Conservation (phyloP, 2,329 filamentous ascomycete species). For the Penicillium sp. region DNA sequence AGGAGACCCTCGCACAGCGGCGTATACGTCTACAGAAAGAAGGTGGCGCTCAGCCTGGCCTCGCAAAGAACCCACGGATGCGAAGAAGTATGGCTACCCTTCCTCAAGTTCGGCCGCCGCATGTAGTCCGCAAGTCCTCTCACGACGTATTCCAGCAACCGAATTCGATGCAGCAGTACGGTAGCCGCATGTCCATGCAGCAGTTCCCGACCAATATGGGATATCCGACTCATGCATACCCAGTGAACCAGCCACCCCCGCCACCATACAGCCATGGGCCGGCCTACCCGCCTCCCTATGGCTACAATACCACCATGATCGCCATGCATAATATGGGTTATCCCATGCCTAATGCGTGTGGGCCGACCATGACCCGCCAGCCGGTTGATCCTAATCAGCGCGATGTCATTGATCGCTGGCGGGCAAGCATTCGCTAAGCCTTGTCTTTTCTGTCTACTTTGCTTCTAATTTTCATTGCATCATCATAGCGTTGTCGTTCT, state of each 20-base stretch:
- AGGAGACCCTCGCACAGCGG: conserved; percentile 50
- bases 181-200: conserved; percentile 34
- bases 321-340: conserved; percentile 30
- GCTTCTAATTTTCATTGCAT: conserved; percentile 9
- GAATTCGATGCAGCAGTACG: conserved; percentile 18
- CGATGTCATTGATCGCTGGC: conserved; percentile 62
- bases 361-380: conserved; percentile 30
- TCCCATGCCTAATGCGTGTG: conserved; percentile 24
- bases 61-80: conserved; percentile 29
- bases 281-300: conserved; percentile 23
- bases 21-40: conserved; percentile 48
- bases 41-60: conserved; percentile 23
- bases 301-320: conserved; percentile 27
- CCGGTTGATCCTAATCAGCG: conserved; percentile 53
- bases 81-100: conserved; percentile 50
- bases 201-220: conserved; percentile 25
- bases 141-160: conserved; percentile 21
- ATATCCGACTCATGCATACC: conserved; percentile 19
- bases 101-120: conserved; percentile 54
- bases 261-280: conserved; percentile 27
- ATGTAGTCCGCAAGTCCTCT: conserved; percentile 30
- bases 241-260: conserved; percentile 20
- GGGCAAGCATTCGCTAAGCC: conserved; percentile 43
- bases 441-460: conserved; percentile 5
- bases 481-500: conserved; percentile 20